Base-by-base conservation (phyloP, 2,329 filamentous ascomycete genomes). In the Fusarium pseudoanthophilum region DNA sequence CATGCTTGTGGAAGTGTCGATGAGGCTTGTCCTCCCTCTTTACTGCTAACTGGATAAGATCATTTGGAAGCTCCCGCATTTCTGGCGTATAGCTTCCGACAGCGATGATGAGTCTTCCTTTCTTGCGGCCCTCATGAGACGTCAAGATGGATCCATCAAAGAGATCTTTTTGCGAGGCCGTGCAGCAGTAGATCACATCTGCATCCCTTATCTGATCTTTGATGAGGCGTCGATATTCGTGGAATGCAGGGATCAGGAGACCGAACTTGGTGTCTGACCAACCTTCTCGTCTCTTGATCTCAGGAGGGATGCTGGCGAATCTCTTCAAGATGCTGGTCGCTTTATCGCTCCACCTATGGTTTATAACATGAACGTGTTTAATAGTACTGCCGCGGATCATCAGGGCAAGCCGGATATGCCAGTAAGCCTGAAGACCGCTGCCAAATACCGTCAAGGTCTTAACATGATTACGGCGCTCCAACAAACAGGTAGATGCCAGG, bases 161-260 rank as follows among this genome's bases (percentile, higher is more conserved):
- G 3, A 98, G 84, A 2, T 93, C 92, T 39, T 88, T 85, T 0
- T 87, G 88, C 2, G 91, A 92, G 0, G 95, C 94, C 4, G 95
- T 97, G 74, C 94, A 97, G 83, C 94, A 95, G 83, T 97, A 96
- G 42, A 98, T 92, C 15, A 93, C 92, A 77, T 96, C 93, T 1
- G 93, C 90, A 14, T 89, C 89, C 42, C 90, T 85, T 57, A 98
- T 85, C 56, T 94, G 89, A 42, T 92, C 89, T 77, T 92, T 92
- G 40, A 95, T 82, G 26, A 96, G 84, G 3, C 93, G 82, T 13
- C 85, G 81, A 77, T 87, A 91, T 76, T 91, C 95, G 63, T 88
- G 90, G 74, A 95, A 95, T 3, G 88, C 86, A 0, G 91, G 91
- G 11, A 93, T 95, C 53, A 92, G 76, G 26, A 91, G 82, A 37